These are phyloP conservation scores for Spizellomyces sp. DNA, from an alignment of 192 early-diverging fungal species.

Conservation along the genomic window DNA sequence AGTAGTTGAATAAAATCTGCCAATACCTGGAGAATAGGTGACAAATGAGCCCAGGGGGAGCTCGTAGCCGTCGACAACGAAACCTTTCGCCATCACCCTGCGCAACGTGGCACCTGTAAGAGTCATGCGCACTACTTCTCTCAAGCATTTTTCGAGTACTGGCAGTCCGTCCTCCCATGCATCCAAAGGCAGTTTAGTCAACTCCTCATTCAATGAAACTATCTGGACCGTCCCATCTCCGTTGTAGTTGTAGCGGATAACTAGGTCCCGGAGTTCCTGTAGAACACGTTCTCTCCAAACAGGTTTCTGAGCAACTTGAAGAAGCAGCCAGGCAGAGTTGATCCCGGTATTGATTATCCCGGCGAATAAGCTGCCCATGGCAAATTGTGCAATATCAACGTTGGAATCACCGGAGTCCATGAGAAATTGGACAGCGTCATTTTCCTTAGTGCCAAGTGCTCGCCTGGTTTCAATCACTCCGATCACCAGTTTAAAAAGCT, in stretches of 20 bases:
- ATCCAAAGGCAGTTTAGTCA: background rate
- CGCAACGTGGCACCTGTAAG: background rate
- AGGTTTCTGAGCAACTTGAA: background rate
- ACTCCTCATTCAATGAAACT: background rate
- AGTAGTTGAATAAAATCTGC: background rate
- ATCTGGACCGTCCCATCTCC: background rate
- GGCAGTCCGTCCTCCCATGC: background rate
- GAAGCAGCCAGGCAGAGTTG: slow-evolving; percentile 5
- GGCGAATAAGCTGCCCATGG: background rate
- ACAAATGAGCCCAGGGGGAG: background rate
- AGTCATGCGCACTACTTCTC: background rate
- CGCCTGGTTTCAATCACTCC: background rate
- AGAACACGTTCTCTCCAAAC: background rate
- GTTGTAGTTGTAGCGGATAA: background rate
- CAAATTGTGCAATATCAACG: background rate
- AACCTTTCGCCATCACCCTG: background rate
- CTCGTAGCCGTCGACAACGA: slow-evolving; percentile 2
- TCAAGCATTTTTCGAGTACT: background rate
- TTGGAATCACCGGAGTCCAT: slow-evolving; percentile 2
- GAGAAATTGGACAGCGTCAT: background rate
- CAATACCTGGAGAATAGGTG: background rate
- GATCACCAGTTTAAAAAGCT: background rate
- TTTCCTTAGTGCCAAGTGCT: background rate
- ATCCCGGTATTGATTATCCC: background rate
- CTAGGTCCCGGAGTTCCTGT: background rate